phyloP scores from a whole-genome alignment of 768 basidiomycete genomes.

The Phaffia tasmanica region DNA sequence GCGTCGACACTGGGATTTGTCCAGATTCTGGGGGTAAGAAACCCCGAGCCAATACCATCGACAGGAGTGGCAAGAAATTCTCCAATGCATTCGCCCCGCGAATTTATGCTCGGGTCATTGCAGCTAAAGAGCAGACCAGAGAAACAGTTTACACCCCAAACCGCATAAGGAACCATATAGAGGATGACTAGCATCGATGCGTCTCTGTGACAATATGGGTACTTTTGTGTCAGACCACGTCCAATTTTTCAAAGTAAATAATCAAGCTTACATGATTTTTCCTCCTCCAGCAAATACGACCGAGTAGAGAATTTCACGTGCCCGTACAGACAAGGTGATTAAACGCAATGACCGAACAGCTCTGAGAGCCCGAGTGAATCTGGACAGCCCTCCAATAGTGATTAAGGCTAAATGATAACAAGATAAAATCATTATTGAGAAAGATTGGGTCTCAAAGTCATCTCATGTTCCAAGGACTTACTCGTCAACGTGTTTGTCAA shows the following conservation, averaged over 20 bases:
- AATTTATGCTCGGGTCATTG: constrained; percentile 51
- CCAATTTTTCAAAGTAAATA: too few species aligned
- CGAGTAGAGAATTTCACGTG: constrained; percentile 71
- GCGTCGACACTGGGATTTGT: constrained; percentile 49
- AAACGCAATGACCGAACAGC: constrained; percentile 77
- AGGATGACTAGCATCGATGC: constrained; percentile 80
- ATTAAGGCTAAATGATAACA: constrained; percentile 43
- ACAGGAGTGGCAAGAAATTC: constrained; percentile 57
- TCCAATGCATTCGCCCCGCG: constrained; percentile 55
- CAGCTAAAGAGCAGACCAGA: constrained; percentile 70
- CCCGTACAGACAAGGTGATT: constrained; percentile 75
- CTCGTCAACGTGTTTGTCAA: constrained; percentile 42
- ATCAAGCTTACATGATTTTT: constrained; percentile 53
- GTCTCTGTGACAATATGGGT: constrained; percentile 39
- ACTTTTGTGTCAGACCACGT: too few species aligned
- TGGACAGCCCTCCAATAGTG: constrained; percentile 64
- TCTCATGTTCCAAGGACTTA: not conserved
- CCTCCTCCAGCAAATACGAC: constrained; percentile 74
- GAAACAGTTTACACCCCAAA: constrained; percentile 86
- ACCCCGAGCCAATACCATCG: constrained; percentile 44
- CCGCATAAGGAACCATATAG: constrained; percentile 82
- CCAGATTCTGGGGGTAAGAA: constrained; percentile 77
- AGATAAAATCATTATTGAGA: constrained; percentile 49
- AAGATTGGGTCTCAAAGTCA: too few species aligned
- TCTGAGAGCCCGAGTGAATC: constrained; percentile 74